Conservation (phyloP, 305 asterid species). For the Solanum hybrid region DNA sequence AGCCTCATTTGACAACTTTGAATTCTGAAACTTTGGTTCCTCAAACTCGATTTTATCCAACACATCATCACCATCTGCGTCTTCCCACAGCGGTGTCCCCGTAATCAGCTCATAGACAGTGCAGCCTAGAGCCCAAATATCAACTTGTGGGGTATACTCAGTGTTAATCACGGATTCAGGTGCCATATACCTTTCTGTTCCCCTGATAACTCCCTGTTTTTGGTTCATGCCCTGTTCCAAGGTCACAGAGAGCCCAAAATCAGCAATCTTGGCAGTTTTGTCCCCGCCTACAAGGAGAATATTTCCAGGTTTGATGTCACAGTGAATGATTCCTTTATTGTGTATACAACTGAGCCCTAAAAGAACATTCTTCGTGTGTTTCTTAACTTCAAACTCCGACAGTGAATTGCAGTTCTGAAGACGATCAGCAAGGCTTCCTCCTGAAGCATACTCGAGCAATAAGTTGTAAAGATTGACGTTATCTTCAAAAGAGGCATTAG, state of each 20-base stretch:
- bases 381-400: neutral
- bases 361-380: neutral
- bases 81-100: slow-evolving; percentile 44
- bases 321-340: neutral
- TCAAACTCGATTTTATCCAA: slow-evolving; percentile 34
- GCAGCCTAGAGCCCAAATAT: slow-evolving; percentile 59
- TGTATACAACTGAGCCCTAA: neutral
- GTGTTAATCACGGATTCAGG: slow-evolving; percentile 52
- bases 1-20: slow-evolving; percentile 18
- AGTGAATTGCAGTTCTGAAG: neutral
- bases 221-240: neutral
- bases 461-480: neutral
- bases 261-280: neutral
- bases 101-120: slow-evolving; percentile 54
- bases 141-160: slow-evolving; percentile 49
- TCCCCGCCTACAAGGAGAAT: neutral
- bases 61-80: slow-evolving; percentile 11
- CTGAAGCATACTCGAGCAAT: neutral
- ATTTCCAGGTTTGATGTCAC: neutral
- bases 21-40: slow-evolving; percentile 32
- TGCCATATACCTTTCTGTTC: neutral
- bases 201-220: neutral
- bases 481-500: neutral
- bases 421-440: neutral
- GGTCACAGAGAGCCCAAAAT: neutral